Evolutionary conservation across 352 stramenopile species (phyloP), one percentile per base, ranked within the genome.

Genomic region (Globisporangium acanthophoron): DNA sequence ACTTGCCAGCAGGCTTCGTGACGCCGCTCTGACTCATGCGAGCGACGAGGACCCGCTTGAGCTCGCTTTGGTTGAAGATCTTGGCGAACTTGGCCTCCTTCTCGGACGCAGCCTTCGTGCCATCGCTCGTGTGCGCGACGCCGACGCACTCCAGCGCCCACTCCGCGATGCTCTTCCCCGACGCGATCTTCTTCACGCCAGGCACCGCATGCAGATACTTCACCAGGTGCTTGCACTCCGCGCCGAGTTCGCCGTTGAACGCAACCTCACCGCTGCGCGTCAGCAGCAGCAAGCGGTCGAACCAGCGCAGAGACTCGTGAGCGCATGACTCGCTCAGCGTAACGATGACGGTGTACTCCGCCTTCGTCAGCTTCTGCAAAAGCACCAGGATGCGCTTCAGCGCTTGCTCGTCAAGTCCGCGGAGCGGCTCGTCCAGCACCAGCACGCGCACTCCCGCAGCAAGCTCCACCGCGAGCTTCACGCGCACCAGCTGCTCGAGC

Each of bases 371-470:
- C 50, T 51, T 59, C n/a, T 48, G 57, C 31, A 68, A 21, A 2
- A 60, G 15, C 9, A 46, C 18, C 43, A 68, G 53, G 21, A 52
- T 45, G 41, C 78, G 66, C 33, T 85, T 66, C 6, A 85, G 80
- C 8, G 66, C 69, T 45, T 73, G 87, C 13, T 63, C 71, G 67
- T 94, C 87, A 0, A 96, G 61, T 29, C 86, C 86, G 44, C 56
- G 72, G 46, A 73, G 91, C n/a, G 81, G 81, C 55, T 90, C 78
- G 64, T 93, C 82, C 21, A 74, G 46, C 58, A 95, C 85, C 0
- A 95, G 58, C 31, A 93, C 57, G 16, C 64, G 66, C 47, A 78
- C 63, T 20, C 72, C 74, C 16, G 74, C 76, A 1, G 90, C 78
- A 29, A 97, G 65, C 55, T 96, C 88, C 9, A 93, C 74, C 29